A percentile compares a stretch with the other conserved stretches of the same genome.
These are phyloP conservation scores for Lodderomyces margitis DNA, from an alignment of 1,139 yeast genomes.

Conservation along the genomic window DNA sequence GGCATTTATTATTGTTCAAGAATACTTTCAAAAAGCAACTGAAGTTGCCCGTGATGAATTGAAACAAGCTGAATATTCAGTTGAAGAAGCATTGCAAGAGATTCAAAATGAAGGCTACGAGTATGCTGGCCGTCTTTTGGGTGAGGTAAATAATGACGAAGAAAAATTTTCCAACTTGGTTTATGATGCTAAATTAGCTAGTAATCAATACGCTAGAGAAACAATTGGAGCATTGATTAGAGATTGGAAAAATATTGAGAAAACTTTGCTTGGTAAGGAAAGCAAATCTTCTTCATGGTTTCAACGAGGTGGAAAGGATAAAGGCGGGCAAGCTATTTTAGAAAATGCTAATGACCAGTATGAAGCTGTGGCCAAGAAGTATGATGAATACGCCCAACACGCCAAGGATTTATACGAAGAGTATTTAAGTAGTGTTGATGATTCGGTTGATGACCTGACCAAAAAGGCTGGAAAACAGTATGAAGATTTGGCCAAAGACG, in stretches of 20 bases:
- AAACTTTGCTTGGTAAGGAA: constrained; percentile 8
- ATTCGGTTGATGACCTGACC: constrained; percentile 7
- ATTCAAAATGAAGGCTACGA: constrained; percentile 23
- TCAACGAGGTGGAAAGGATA: constrained; percentile 1
- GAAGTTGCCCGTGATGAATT: constrained; percentile 26
- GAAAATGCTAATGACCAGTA: constrained; percentile 2
- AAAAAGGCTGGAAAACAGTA: constrained; percentile 8
- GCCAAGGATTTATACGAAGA: constrained; percentile 8
- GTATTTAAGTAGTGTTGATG: constrained; percentile 5
- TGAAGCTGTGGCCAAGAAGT: background rate
- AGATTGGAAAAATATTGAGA: constrained; percentile 9
- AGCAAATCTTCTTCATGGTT: constrained; percentile 10
- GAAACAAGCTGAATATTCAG: constrained; percentile 18
- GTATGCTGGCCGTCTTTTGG: constrained; percentile 18
- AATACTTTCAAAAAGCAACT: constrained; percentile 43
- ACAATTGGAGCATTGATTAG: constrained; percentile 9
- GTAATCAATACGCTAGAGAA: constrained; percentile 12
- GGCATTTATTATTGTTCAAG: constrained; percentile 27
- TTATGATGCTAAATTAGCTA: constrained; percentile 20
- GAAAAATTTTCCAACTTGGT: constrained; percentile 15
- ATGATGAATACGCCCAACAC: constrained; percentile 7
- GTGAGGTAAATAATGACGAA: constrained; percentile 15
- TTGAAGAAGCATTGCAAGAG: constrained; percentile 23
- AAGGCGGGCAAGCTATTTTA: constrained; percentile 6
- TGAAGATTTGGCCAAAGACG: constrained; percentile 10